Conservation (phyloP, 179 eudicot species). For the Drosera spatulata region DNA sequence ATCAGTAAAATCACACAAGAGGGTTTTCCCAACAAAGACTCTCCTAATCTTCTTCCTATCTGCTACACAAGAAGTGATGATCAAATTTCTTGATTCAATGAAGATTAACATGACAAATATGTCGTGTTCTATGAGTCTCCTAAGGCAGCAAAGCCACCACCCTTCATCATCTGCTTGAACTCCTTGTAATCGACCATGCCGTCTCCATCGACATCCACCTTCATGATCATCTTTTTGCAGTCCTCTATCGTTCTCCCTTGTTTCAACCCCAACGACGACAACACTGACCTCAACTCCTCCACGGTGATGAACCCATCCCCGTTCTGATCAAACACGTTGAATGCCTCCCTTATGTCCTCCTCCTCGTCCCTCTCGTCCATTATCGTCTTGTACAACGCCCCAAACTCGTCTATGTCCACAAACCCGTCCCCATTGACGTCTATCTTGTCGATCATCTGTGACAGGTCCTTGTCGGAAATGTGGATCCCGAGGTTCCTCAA, state of each 20-base stretch:
- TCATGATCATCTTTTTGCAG: constrained; percentile 64
- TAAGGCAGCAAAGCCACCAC: constrained; percentile 66
- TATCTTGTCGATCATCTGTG: constrained; percentile 47
- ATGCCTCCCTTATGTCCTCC: constrained; percentile 72
- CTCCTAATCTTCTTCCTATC: too few species aligned
- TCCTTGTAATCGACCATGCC: constrained; percentile 62
- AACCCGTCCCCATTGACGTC: constrained; percentile 62
- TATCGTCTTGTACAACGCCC: constrained; percentile 40
- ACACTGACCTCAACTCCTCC: constrained; percentile 61
- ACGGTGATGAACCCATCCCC: constrained; percentile 78
- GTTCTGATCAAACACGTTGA: constrained; percentile 73
- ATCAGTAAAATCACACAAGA: too few species aligned
- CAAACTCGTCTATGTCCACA: constrained; percentile 69
- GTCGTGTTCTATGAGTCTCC: background rate
- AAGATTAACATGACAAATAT: too few species aligned
- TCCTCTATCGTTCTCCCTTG: constrained; percentile 64
- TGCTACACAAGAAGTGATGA: too few species aligned
- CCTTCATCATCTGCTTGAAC: constrained; percentile 81
- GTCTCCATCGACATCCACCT: constrained; percentile 77
- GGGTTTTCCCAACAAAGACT: too few species aligned
- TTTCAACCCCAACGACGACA: constrained; percentile 50
- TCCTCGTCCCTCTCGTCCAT: constrained; percentile 59
- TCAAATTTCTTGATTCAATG: too few species aligned
- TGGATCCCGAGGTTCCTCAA: constrained; percentile 51
- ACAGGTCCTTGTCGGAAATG: constrained; percentile 46